phyloP scores from a whole-genome alignment of 73 alveolate species.

The Blepharisma japonicum region DNA sequence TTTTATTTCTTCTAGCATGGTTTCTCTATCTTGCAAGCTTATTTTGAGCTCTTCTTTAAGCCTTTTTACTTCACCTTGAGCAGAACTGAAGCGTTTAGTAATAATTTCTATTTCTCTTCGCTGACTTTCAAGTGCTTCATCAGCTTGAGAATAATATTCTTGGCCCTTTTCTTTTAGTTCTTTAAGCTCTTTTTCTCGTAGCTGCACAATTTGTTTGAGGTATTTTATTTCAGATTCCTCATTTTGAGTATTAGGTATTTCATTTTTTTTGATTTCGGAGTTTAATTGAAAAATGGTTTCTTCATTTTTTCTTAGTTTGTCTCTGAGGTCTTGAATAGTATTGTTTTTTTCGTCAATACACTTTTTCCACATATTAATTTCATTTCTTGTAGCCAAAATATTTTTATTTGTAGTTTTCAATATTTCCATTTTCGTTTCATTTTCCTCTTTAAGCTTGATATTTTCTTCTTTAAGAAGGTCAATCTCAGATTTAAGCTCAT shows the following conservation, averaged over 20 bases:
- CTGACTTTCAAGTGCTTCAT: neutral
- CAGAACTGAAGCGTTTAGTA: neutral
- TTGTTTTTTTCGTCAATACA: neutral
- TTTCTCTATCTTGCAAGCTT: neutral
- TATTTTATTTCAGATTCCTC: neutral
- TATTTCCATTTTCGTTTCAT: conserved; percentile 12
- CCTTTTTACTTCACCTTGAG: conserved; percentile 12
- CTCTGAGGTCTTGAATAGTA: conserved; percentile 19
- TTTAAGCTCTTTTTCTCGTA: neutral
- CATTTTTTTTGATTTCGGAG: neutral
- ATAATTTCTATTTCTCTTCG: neutral
- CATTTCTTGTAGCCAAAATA: neutral
- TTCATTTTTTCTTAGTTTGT: neutral
- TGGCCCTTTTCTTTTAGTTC: conserved; percentile 21
- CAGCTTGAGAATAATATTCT: conserved; percentile 10
- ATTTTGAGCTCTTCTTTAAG: conserved; percentile 4
- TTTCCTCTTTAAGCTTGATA: conserved; percentile 19
- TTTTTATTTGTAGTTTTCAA: neutral
- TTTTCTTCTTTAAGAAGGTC: neutral
- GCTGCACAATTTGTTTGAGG: neutral
- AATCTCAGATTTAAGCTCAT: neutral
- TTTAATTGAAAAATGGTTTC: neutral
- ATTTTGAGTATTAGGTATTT: neutral
- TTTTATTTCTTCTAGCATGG: neutral
- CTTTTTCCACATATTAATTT: conserved; percentile 8